Evolutionary conservation across 176 grass and related monocot genomes (phyloP).

Genomic region (Dendrocalamus sinicus): DNA sequence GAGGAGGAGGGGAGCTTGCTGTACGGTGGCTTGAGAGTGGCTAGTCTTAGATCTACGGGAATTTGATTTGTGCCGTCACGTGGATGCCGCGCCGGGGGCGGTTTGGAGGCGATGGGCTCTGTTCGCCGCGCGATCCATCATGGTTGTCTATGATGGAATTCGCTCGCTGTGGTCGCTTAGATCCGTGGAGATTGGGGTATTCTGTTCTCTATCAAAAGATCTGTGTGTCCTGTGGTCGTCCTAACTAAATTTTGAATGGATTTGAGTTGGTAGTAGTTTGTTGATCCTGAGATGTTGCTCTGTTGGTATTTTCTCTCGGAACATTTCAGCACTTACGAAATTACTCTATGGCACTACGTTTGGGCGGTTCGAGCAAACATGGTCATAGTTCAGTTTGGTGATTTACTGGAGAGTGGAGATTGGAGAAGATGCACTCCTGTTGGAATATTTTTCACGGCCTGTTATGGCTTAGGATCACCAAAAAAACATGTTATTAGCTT

Average conservation of each 20-base stretch:
- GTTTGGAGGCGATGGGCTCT: background rate
- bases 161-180: background rate
- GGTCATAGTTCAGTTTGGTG: background rate
- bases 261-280: constrained; percentile 5
- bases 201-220: constrained; percentile 7
- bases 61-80: background rate
- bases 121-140: background rate
- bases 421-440: background rate
- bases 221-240: background rate
- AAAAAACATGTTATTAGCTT: constrained; percentile 2
- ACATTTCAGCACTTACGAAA: background rate
- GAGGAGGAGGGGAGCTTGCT: background rate
- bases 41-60: constrained; percentile 28
- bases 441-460: constrained; percentile 2
- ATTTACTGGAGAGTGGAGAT: background rate
- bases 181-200: constrained; percentile 11
- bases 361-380: background rate
- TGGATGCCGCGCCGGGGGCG: background rate
- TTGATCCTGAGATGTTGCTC: background rate
- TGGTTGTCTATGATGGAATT: background rate
- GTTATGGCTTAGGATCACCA: background rate
- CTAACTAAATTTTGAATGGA: background rate
- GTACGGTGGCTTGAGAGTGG: background rate
- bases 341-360: background rate
- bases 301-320: background rate